A percentile compares a stretch with the other conserved stretches of the same genome.
phyloP scores from a whole-genome alignment of 225 moss, liverwort and hornwort species.

The Physcomitrium patens region DNA sequence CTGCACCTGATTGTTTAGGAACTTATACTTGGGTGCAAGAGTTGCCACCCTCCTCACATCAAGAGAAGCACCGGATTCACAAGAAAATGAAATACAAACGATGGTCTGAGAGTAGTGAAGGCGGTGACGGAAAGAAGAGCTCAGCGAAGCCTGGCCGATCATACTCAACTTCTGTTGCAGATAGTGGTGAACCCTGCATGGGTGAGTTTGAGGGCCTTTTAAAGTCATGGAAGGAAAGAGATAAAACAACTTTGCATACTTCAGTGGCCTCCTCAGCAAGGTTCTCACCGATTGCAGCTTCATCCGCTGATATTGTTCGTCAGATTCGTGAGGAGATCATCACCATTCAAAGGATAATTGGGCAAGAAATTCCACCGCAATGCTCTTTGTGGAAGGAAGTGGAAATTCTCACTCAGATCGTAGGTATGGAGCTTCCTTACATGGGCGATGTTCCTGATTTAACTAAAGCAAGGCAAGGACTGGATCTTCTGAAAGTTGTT shows the following conservation, averaged over 20 bases:
- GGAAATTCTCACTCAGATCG: conserved; percentile 25
- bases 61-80: conserved; percentile 26
- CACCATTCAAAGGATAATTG: conserved; percentile 36
- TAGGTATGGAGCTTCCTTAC: conserved; percentile 39
- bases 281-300: not conserved
- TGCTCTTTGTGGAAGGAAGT: conserved; percentile 42
- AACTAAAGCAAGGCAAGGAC: conserved; percentile 38
- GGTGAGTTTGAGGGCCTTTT: conserved; percentile 35
- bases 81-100: conserved; percentile 23
- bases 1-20: conserved; percentile 24
- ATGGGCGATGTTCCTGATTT: conserved; percentile 45
- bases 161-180: conserved; percentile 21
- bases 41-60: conserved; percentile 22
- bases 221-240: conserved; percentile 34
- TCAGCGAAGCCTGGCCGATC: conserved; percentile 14
- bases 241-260: not conserved
- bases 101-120: conserved; percentile 13
- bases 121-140: not conserved
- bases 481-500: conserved; percentile 31
- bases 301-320: conserved; percentile 28
- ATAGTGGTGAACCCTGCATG: conserved; percentile 14
- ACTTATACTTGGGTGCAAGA: conserved; percentile 17
- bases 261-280: not conserved
- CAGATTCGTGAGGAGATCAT: conserved; percentile 37
- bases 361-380: conserved; percentile 33